phyloP scores from a whole-genome alignment of 228 moss, liverwort and hornwort genomes.

The Sphagnum magellanicum region DNA sequence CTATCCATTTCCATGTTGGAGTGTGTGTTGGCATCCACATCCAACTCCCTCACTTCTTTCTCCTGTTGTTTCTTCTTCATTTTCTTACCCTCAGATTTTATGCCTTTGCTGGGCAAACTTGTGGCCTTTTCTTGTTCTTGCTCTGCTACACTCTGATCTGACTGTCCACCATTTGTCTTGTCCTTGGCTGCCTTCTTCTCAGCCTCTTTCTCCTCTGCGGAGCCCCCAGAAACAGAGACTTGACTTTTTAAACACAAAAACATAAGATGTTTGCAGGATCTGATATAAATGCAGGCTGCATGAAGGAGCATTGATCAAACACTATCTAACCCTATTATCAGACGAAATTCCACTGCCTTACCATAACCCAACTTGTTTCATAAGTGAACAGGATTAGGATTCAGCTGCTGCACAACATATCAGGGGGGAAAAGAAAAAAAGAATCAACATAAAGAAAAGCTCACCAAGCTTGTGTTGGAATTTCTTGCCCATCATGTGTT shows the following conservation, averaged over 20 bases:
- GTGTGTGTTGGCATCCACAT: neutral
- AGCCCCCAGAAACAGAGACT: neutral
- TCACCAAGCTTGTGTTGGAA: conserved; percentile 42
- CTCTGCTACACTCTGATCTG: conserved; percentile 28
- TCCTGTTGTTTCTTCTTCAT: neutral
- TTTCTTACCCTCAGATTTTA: conserved; percentile 1
- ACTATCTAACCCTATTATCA: neutral
- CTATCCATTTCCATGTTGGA: conserved; percentile 1
- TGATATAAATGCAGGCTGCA: neutral
- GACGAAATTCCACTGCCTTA: neutral
- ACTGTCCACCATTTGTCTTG: conserved; percentile 1
- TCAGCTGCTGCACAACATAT: neutral
- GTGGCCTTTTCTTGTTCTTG: conserved; percentile 5
- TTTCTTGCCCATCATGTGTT: conserved; percentile 51
- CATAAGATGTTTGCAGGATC: neutral
- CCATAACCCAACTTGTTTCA: too few species aligned
- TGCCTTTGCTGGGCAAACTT: neutral
- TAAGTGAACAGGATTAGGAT: too few species aligned
- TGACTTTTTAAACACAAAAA: neutral
- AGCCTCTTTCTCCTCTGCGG: neutral
- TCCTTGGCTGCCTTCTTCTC: conserved; percentile 33
- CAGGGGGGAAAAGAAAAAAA: neutral
- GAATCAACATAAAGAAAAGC: neutral
- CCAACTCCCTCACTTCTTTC: neutral
- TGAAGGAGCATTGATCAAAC: neutral